Evolutionary conservation across 1,139 yeast species (phyloP).

Genomic region (Candida sanyaensis): DNA sequence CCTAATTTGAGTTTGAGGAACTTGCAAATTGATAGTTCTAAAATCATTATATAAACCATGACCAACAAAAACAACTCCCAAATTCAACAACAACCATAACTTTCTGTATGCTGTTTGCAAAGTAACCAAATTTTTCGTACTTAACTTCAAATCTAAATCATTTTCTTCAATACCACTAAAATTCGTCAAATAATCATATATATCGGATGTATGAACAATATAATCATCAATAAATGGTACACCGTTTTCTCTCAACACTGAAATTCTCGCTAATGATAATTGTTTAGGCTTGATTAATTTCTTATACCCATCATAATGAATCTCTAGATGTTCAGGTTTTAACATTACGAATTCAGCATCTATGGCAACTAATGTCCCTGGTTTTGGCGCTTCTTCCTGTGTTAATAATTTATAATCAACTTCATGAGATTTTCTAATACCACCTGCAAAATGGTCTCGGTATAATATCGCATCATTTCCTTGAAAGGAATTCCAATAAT

Average conservation of each 20-base stretch:
- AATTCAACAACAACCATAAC: slow-evolving; percentile 82
- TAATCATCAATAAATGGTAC: slow-evolving; percentile 92
- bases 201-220: slow-evolving; percentile 69
- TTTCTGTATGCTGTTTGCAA: slow-evolving; percentile 84
- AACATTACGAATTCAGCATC: slow-evolving; percentile 96
- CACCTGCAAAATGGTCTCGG: slow-evolving; percentile 75
- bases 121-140: slow-evolving; percentile 74
- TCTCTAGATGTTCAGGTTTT: slow-evolving; percentile 78
- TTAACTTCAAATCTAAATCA: slow-evolving; percentile 72
- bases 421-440: slow-evolving; percentile 57
- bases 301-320: slow-evolving; percentile 66
- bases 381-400: slow-evolving; percentile 64
- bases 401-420: slow-evolving; percentile 70
- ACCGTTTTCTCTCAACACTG: slow-evolving; percentile 83
- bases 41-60: slow-evolving; percentile 93
- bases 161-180: slow-evolving; percentile 94
- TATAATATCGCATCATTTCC: slow-evolving; percentile 69
- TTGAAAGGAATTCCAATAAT: slow-evolving; percentile 26
- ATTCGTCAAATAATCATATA: slow-evolving; percentile 84
- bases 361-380: slow-evolving; percentile 82
- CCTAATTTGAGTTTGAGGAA: slow-evolving; percentile 80
- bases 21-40: slow-evolving; percentile 87
- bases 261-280: slow-evolving; percentile 82
- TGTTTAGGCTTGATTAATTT: slow-evolving; percentile 73
- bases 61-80: slow-evolving; percentile 93